Evolutionary conservation across 306 rosid genomes (phyloP), one percentile per base, ranked within the genome.

Genomic region (Dalbergia cochinchinensis): DNA sequence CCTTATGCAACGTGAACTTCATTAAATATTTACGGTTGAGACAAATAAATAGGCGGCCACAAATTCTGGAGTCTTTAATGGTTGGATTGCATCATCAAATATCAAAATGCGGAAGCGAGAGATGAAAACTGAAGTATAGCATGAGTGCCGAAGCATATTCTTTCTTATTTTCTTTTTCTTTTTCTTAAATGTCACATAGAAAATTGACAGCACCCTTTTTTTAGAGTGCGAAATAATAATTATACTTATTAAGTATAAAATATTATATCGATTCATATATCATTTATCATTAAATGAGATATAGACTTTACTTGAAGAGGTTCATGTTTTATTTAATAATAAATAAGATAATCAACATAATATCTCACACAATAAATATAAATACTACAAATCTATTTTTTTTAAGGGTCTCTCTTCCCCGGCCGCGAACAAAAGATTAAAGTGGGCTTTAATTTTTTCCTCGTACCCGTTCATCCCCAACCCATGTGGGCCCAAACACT

Each of bases 121-220:
- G 10, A 5, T 6, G 11, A 19, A 64, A 34, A 26, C 47, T 26
- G 64, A 79, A 76, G 74, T 31, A 76, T 35, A 35, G 71, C 34
- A 84, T 51, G 61, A 61, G 55, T 75, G 78, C 77, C 31, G 76
- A 78, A 73, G 88, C 19, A 84, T 87, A 74, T 87, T 83, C 77
- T 48, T 60, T 66, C 15, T 69, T 20, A 47, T 16, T 45, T 13
- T 54, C 4, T 6, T 53, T 7, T 8, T 73, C 0, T 31, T 5
- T 26, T 26, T 26, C 31, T 26, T 26, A 1, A 26, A 2, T 26
- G 31, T 1, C 31, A 26, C 31, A 26, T 26, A 26, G 31, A 26
- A 26, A 26, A 26, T 26, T 26, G 31, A 26, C 22, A n/a, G n/a
- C n/a, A n/a, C n/a, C n/a, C n/a, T n/a, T n/a, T n/a, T n/a, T n/a